A percentile compares a stretch with the other conserved stretches of the same genome.
Evolutionary conservation across 768 basidiomycete genomes (phyloP).

Genomic region (Lactarius trivialis): DNA sequence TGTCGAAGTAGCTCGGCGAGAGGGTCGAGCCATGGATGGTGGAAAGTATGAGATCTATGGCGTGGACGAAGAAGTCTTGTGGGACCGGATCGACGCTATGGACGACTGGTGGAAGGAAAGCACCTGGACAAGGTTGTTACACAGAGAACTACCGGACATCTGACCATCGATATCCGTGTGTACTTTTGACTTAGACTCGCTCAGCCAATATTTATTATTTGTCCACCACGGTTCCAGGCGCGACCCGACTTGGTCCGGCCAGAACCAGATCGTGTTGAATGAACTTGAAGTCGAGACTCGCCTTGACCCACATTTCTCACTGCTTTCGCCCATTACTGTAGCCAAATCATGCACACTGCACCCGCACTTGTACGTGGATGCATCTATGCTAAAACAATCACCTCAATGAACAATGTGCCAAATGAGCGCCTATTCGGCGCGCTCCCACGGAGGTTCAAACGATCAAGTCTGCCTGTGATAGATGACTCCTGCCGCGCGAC

Average conservation of each 20-base stretch:
- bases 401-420: neutral
- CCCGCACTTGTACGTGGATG: neutral
- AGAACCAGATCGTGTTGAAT: neutral
- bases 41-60: constrained; percentile 85
- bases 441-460: neutral
- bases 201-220: neutral
- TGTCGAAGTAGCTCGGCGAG: constrained; percentile 73
- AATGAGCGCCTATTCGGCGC: neutral
- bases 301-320: neutral
- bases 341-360: neutral
- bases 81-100: constrained; percentile 77
- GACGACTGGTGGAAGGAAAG: constrained; percentile 92
- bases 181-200: neutral
- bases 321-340: neutral
- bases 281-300: neutral
- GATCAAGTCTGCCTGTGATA: neutral
- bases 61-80: constrained; percentile 76
- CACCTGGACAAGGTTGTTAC: constrained; percentile 78
- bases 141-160: constrained; percentile 79
- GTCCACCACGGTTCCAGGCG: neutral
- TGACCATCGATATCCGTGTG: constrained; percentile 25
- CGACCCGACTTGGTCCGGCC: neutral
- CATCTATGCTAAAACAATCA: neutral
- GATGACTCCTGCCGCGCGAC: neutral
- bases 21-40: constrained; percentile 52